phyloP scores from a whole-genome alignment of 495 filamentous ascomycete genomes.

The Neurospora cerealis region DNA sequence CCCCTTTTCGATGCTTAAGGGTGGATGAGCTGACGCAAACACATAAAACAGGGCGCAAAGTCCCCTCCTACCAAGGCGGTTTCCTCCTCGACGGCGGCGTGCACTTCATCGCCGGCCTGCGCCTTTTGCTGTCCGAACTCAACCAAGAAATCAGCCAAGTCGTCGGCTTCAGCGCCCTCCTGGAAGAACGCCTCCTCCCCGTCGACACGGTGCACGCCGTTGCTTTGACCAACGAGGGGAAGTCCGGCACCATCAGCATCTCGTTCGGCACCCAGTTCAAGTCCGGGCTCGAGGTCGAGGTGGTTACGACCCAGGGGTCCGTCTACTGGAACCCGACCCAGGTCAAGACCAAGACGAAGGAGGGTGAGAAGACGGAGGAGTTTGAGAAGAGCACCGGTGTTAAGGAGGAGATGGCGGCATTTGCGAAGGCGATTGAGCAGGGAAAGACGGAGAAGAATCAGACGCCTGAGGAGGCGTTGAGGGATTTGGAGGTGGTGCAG shows the following conservation, averaged over 20 bases:
- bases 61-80: conserved; percentile 62
- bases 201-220: conserved; percentile 64
- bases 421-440: conserved; percentile 43
- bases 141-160: conserved; percentile 36
- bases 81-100: conserved; percentile 71
- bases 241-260: conserved; percentile 47
- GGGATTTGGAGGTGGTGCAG: conserved; percentile 60
- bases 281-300: conserved; percentile 35
- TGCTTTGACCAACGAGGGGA: conserved; percentile 45
- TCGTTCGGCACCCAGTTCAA: conserved; percentile 59
- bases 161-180: conserved; percentile 47
- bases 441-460: conserved; percentile 42
- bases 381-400: conserved; percentile 49
- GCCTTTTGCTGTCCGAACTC: conserved; percentile 47
- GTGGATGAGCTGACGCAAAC: too few relatives aligned
- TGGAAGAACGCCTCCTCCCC: conserved; percentile 54
- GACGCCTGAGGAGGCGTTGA: conserved; percentile 54
- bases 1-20: too few relatives aligned
- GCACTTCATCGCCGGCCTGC: conserved; percentile 57
- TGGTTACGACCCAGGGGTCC: conserved; percentile 44
- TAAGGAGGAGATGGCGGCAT: conserved; percentile 54
- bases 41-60: conserved; percentile 49
- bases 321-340: conserved; percentile 30
- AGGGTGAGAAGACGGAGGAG: conserved; percentile 29
- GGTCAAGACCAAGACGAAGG: conserved; percentile 26